phyloP scores from a whole-genome alignment of 805 yeast genomes.

The Metschnikowia lochheadii region DNA sequence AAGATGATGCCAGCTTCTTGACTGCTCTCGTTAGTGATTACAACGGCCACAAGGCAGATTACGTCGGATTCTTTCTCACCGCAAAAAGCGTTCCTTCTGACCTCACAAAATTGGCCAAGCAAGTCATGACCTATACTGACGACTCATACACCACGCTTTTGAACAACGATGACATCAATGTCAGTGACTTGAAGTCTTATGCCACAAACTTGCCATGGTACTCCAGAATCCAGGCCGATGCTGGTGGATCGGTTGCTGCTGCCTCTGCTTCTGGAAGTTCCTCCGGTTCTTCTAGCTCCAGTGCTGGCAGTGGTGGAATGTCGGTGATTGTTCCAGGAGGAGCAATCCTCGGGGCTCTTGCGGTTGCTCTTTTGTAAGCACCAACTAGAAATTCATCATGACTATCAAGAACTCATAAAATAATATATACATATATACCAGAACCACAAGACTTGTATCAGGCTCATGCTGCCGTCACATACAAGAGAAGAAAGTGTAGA shows the following conservation, averaged over 20 bases:
- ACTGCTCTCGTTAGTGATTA: slow-evolving; percentile 38
- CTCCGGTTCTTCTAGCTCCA: neutral
- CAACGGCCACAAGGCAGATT: slow-evolving; percentile 26
- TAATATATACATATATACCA: neutral
- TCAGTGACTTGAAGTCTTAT: slow-evolving; percentile 25
- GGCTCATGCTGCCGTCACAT: slow-evolving; percentile 24
- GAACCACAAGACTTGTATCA: neutral
- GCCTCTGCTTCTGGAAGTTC: slow-evolving; percentile 1
- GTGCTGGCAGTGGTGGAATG: slow-evolving; percentile 13
- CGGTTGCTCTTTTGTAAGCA: slow-evolving; percentile 29
- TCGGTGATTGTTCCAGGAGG: slow-evolving; percentile 26
- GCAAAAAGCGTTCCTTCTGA: slow-evolving; percentile 26
- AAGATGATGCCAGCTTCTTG: slow-evolving; percentile 20
- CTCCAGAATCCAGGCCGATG: slow-evolving; percentile 19
- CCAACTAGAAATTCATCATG: neutral
- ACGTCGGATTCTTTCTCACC: slow-evolving; percentile 28
- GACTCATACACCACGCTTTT: slow-evolving; percentile 42
- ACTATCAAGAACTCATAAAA: neutral
- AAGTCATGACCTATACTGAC: slow-evolving; percentile 40
- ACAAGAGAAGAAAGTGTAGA: slow-evolving; percentile 32
- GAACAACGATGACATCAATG: slow-evolving; percentile 15
- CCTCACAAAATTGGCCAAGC: slow-evolving; percentile 28
- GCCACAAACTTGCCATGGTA: slow-evolving; percentile 37
- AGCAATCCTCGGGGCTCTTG: slow-evolving; percentile 32
- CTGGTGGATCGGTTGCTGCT: slow-evolving; percentile 5